Conservation (phyloP, 768 basidiomycete genomes). For the Lyophyllum decastes region DNA sequence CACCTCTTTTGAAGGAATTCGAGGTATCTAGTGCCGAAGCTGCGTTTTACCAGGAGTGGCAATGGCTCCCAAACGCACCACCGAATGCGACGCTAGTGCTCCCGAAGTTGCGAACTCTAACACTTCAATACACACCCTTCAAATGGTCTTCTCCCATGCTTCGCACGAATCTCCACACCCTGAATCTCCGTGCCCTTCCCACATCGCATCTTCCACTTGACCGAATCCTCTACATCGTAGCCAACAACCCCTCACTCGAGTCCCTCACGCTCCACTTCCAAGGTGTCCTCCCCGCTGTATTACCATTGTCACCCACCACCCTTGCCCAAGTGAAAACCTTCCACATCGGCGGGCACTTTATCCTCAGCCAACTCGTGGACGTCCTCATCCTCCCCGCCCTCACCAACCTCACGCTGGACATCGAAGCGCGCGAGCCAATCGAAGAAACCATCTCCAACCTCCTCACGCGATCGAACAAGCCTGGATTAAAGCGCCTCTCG, state of each 20-base stretch:
- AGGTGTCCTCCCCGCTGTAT: conserved; percentile 58
- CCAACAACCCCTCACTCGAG: conserved; percentile 58
- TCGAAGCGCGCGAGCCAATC: conserved; percentile 74
- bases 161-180: conserved; percentile 52
- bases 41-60: conserved; percentile 65
- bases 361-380: conserved; percentile 62
- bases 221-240: conserved; percentile 65
- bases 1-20: conserved; percentile 74
- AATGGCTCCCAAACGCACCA: conserved; percentile 66
- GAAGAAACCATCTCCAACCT: conserved; percentile 71
- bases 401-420: conserved; percentile 62
- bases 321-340: conserved; percentile 57
- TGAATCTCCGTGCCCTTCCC: conserved; percentile 68
- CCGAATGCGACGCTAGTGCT: conserved; percentile 35
- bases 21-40: conserved; percentile 75
- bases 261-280: conserved; percentile 62
- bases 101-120: conserved; percentile 55
- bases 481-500: conserved; percentile 58
- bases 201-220: conserved; percentile 65
- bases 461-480: conserved; percentile 58
- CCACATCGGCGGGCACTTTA: conserved; percentile 66
- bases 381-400: conserved; percentile 59
- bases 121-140: conserved; percentile 73
- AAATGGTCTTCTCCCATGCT: conserved; percentile 79
- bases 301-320: conserved; percentile 57